Evolutionary conservation across 2,329 filamentous ascomycete species (phyloP).

Genomic region (Harringtonia lauricola): DNA sequence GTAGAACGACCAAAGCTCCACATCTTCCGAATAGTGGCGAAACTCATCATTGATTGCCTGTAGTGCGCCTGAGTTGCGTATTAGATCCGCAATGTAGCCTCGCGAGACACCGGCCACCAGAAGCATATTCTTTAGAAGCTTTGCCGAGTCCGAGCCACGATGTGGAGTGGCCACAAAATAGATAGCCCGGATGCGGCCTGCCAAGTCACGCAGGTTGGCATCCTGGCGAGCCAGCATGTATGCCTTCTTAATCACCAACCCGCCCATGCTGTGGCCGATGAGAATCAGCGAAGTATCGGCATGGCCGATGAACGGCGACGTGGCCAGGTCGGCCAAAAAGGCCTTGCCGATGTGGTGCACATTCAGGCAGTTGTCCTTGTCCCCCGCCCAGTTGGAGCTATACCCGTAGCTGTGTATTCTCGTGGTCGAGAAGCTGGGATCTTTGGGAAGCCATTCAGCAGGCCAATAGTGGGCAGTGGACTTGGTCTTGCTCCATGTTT

Average conservation of each 20-base stretch:
- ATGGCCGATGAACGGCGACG: slow-evolving; percentile 12
- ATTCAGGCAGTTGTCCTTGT: slow-evolving; percentile 16
- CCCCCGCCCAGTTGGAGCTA: slow-evolving; percentile 17
- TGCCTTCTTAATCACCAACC: slow-evolving; percentile 22
- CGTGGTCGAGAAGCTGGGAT: slow-evolving; percentile 16
- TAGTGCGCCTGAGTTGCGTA: slow-evolving; percentile 12
- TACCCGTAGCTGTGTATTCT: slow-evolving; percentile 23
- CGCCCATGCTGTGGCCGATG: slow-evolving; percentile 25
- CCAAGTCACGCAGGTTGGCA: slow-evolving; percentile 7
- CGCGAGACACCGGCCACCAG: slow-evolving; percentile 7
- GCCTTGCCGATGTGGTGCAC: slow-evolving; percentile 22
- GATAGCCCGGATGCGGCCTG: slow-evolving; percentile 14
- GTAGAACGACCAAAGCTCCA: slow-evolving; percentile 18
- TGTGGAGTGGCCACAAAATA: slow-evolving; percentile 22
- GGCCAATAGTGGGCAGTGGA: slow-evolving; percentile 26
- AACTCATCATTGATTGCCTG: slow-evolving; percentile 18
- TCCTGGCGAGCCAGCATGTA: slow-evolving; percentile 17
- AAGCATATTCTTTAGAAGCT: slow-evolving; percentile 16
- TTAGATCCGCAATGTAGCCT: slow-evolving; percentile 15
- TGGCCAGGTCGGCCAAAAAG: slow-evolving; percentile 16
- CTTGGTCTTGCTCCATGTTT: slow-evolving; percentile 27
- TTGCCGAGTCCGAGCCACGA: slow-evolving; percentile 17
- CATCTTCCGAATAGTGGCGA: slow-evolving; percentile 7
- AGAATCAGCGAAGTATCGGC: slow-evolving; percentile 16
- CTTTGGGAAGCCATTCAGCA: slow-evolving; percentile 22